These are phyloP conservation scores for Sesbania bispinosa DNA, from an alignment of 306 rosid genomes.

Conservation along the genomic window DNA sequence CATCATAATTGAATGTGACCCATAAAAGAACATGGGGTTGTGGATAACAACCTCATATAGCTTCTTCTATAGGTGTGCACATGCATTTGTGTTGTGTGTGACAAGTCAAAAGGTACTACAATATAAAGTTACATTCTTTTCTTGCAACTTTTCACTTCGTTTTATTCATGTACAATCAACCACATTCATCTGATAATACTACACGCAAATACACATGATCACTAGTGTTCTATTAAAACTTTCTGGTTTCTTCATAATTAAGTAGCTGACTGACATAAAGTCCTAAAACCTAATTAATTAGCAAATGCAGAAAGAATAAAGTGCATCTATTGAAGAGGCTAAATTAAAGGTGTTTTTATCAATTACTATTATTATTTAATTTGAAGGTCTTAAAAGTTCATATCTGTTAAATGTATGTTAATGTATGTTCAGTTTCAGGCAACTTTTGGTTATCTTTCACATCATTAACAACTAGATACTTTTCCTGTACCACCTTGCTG, in stretches of 20 bases:
- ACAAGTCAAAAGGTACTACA: constrained; percentile 3
- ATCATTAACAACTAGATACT: neutral
- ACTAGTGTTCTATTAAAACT: neutral
- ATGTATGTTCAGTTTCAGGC: neutral
- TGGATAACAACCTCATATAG: constrained; percentile 19
- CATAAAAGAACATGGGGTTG: constrained; percentile 24
- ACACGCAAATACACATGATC: neutral
- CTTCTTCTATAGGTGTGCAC: constrained; percentile 22
- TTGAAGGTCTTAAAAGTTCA: neutral
- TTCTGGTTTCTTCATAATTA: neutral
- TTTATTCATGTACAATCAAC: neutral
- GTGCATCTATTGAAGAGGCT: neutral
- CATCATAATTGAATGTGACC: constrained; percentile 29
- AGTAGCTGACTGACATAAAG: neutral
- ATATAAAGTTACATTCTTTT: constrained; percentile 21
- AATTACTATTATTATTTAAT: neutral
- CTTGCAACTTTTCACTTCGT: neutral
- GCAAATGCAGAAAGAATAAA: too few relatives aligned
- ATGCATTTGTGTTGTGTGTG: constrained; percentile 17
- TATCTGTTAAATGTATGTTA: neutral
- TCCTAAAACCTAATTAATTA: neutral
- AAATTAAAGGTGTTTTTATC: too few relatives aligned
- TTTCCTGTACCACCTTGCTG: neutral
- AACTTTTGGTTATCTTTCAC: constrained; percentile 1
- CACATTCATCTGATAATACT: neutral